Base-by-base conservation (phyloP, 73 alveolate genomes). In the Paramecium sonneborni region DNA sequence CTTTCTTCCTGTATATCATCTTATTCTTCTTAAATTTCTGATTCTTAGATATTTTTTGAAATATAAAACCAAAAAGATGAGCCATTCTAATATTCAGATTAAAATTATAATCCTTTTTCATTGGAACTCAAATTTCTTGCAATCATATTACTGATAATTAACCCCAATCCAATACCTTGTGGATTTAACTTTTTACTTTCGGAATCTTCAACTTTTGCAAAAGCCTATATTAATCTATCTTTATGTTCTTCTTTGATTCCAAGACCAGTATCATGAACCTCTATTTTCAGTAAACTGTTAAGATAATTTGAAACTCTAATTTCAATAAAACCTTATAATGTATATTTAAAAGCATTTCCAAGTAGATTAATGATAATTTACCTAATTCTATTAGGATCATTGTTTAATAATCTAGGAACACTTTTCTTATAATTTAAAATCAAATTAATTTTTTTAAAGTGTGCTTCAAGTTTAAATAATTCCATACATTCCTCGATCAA, bases 281-380 rank as follows among this genome's bases (percentile, higher is more conserved):
- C 94, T 67, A 88, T 70, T 38, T 82, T 88, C 41, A 88, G 15
- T 23, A 38, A 43, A 39, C 69, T 76, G 6, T 21, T 38, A 6
- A 41, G 43, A 26, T 88, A 84, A 20, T 57, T 26, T 5, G 32
- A 18, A 3, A 72, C 76, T n/a, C 44, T 88, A 5, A 88, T 69
- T 43, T 57, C 56, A 14, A 88, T 88, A 44, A 41, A 38, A 0
- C 94, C 94, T 46, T 69, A 23, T 23, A 48, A 43, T n/a, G 94
- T 88, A 20, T 56, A 88, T 43, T 88, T 88, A 10, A 88, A 88
- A 1, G 94, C 85, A 48, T 88, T 88, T 52, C 94, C 87, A 44
- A 88, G 76, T 3, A 88, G 48, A 20, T 88, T 88, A 1, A 88
- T 39, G 12, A 88, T 69, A 2, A 88, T 67, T 88, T 88, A 88